Base-by-base conservation (phyloP, 805 yeast species). In the Priceomyces castillae region DNA sequence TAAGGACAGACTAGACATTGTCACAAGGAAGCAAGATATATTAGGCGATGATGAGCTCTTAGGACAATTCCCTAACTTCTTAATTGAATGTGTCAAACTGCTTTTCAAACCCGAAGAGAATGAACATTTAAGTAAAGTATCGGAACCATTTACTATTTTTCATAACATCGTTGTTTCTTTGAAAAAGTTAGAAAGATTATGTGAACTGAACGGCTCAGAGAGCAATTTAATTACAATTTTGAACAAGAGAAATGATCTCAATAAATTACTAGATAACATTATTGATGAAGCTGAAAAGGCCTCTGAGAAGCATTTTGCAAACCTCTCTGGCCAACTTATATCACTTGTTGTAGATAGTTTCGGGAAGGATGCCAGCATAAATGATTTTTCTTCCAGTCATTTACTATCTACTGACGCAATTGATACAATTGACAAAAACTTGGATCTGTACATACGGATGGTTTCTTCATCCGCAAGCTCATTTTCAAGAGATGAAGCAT, bases 91-190 rank as follows among this genome's bases (percentile, higher is more conserved):
- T 35, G 23, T 37, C 18, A 18, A 40, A 26, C 30, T 37, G 12
- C 34, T 46, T 4, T 19, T 52, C 20, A 15, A 28, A 16, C 9
- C 15, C 18, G 16, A 22, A n/a, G 14, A 6, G 2, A 25, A 14
- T 28, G 37, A 37, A 9, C 18, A 17, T 16, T 28, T 43, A 14
- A 22, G 28, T 3, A 17, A 28, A 12, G 33, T 37, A n/a, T 26
- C 43, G 2, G 16, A 33, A 16, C n/a, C 39, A 7, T 37, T 40
- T n/a, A 7, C 46, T n/a, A 28, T 62, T 16, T 59, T 62, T 39
- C 54, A 59, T 40, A 62, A 62, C 39, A 54, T 62, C 19, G 43
- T 62, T n/a, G 40, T 56, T 9, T 52, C 62, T 37, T 51, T 63
- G 15, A 52, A 52, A 31, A 53, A 46, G 39, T 44, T 66, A n/a